Evolutionary conservation across 2,329 filamentous ascomycete genomes (phyloP).

Genomic region (Coleophoma cylindrospora): DNA sequence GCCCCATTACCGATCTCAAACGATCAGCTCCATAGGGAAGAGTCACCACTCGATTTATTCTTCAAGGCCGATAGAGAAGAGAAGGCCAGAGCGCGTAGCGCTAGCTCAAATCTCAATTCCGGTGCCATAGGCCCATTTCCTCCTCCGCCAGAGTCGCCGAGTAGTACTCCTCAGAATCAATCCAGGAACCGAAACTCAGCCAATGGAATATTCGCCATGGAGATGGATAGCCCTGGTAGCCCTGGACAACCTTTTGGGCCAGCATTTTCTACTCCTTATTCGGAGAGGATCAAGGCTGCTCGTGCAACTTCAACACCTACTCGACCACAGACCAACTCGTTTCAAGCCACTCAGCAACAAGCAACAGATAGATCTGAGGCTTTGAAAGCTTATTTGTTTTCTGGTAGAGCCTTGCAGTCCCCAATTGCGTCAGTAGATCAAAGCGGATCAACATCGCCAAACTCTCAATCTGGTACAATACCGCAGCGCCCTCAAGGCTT

Average conservation of each 20-base stretch:
- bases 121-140: constrained; percentile 41
- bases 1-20: constrained; percentile 44
- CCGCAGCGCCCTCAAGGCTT: constrained; percentile 4
- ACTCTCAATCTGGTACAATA: constrained; percentile 2
- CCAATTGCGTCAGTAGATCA: constrained; percentile 1
- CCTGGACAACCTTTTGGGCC: constrained; percentile 52
- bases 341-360: constrained; percentile 5
- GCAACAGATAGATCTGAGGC: constrained; percentile 39
- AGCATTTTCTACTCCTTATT: constrained; percentile 63
- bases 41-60: constrained; percentile 83
- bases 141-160: constrained; percentile 39
- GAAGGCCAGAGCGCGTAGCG: constrained; percentile 54
- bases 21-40: constrained; percentile 48
- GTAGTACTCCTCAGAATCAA: constrained; percentile 31
- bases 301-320: constrained; percentile 21
- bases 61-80: constrained; percentile 84
- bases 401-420: constrained; percentile 26
- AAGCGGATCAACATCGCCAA: constrained; percentile 2
- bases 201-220: constrained; percentile 59
- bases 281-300: constrained; percentile 55
- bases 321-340: constrained; percentile 7
- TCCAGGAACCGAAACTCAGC: constrained; percentile 37
- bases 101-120: constrained; percentile 43
- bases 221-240: constrained; percentile 57
- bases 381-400: constrained; percentile 52